A percentile compares a stretch with the other conserved stretches of the same genome.
Conservation (phyloP, 371 early-diverging fungal genomes). For the Neoconidiobolus thromboides region DNA sequence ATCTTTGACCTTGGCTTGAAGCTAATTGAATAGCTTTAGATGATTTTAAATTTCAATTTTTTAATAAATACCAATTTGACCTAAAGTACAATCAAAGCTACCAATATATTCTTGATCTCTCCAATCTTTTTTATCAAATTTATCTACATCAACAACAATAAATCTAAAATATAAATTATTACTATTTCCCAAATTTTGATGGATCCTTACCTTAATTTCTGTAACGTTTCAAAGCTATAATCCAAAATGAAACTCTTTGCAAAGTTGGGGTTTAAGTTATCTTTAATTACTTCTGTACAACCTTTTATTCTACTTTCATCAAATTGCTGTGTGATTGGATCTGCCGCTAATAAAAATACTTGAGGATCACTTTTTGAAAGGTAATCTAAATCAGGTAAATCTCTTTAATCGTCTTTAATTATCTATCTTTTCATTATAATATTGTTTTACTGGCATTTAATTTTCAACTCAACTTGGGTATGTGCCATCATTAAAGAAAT, state of each 20-base stretch:
- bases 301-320: background rate
- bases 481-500: background rate
- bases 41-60: background rate
- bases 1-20: background rate
- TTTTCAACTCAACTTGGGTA: background rate
- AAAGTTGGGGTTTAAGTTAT: constrained; percentile 24
- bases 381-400: constrained; percentile 15
- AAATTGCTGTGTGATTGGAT: constrained; percentile 12
- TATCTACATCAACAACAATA: constrained; percentile 22
- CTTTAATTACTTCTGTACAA: constrained; percentile 21
- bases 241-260: constrained; percentile 17
- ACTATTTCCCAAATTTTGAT: too few species aligned
- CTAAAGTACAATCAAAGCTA: constrained; percentile 18
- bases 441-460: background rate
- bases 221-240: constrained; percentile 25
- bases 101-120: constrained; percentile 22
- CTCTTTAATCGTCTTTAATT: constrained; percentile 7
- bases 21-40: background rate
- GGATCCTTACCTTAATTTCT: constrained; percentile 12
- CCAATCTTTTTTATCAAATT: constrained; percentile 12
- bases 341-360: constrained; percentile 14
- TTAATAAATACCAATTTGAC: constrained; percentile 13
- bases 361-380: constrained; percentile 19
- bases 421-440: constrained; percentile 4
- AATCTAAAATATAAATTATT: constrained; percentile 10